phyloP scores from a whole-genome alignment of 257 asterid genomes.

The Ligustrum vulgare region DNA sequence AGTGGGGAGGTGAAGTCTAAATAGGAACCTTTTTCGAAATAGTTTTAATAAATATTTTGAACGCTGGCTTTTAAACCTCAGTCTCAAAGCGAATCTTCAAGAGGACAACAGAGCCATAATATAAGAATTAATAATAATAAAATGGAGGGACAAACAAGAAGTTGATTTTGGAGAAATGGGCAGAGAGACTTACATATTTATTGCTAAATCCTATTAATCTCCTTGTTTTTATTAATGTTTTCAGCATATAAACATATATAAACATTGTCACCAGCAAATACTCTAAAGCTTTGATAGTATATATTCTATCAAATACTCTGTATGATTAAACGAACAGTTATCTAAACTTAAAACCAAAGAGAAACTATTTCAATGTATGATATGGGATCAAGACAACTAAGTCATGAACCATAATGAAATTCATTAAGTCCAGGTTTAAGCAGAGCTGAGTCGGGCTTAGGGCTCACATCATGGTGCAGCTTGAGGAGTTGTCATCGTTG shows the following conservation, averaged over 20 bases:
- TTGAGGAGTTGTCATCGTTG: slow-evolving; percentile 65
- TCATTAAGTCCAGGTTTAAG: background rate
- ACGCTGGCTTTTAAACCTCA: background rate
- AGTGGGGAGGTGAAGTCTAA: too few species aligned
- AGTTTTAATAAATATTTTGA: too few species aligned
- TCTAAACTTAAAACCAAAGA: slow-evolving; percentile 38
- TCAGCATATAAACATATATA: slow-evolving; percentile 51
- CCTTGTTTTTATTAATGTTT: slow-evolving; percentile 39
- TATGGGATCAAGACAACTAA: slow-evolving; percentile 37
- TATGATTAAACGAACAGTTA: slow-evolving; percentile 40
- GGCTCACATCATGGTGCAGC: slow-evolving; percentile 71
- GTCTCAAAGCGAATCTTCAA: too few species aligned
- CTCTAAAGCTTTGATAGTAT: slow-evolving; percentile 39
- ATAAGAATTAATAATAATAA: background rate
- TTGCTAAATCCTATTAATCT: slow-evolving; percentile 32
- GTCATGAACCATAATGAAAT: slow-evolving; percentile 22
- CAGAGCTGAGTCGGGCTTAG: background rate
- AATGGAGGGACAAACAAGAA: too few species aligned
- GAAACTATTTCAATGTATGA: slow-evolving; percentile 46
- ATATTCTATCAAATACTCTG: slow-evolving; percentile 45
- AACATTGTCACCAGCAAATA: slow-evolving; percentile 33
- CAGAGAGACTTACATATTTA: slow-evolving; percentile 18
- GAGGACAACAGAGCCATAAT: background rate
- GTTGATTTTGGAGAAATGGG: slow-evolving; percentile 19
- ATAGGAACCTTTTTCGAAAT: too few species aligned